phyloP scores from a whole-genome alignment of 1,284 basidiomycete species.

The Ustilago curta region DNA sequence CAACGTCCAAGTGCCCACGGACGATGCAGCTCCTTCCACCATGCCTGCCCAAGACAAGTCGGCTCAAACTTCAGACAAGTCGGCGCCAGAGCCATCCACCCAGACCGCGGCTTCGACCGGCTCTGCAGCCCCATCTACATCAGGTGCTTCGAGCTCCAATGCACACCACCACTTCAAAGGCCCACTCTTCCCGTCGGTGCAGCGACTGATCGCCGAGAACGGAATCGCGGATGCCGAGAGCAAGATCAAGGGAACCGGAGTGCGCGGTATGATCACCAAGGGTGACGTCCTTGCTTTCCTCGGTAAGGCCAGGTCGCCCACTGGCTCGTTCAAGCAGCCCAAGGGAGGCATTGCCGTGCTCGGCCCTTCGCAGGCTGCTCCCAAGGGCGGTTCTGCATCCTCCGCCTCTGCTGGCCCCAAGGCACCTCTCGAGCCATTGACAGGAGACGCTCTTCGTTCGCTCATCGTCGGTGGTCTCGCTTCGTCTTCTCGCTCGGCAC shows the following conservation, averaged over 20 bases:
- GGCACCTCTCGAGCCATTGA: slow-evolving; percentile 39
- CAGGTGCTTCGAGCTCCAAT: slow-evolving; percentile 35
- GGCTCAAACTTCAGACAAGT: slow-evolving; percentile 28
- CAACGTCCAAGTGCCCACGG: slow-evolving; percentile 60
- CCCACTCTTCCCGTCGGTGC: slow-evolving; percentile 69
- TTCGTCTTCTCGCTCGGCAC: slow-evolving; percentile 28
- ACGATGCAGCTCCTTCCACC: slow-evolving; percentile 30
- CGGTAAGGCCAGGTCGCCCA: slow-evolving; percentile 62
- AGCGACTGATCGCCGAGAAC: slow-evolving; percentile 65
- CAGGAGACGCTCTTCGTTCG: slow-evolving; percentile 44
- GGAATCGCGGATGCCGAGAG: slow-evolving; percentile 63
- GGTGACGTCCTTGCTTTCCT: slow-evolving; percentile 70
- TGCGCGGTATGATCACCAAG: slow-evolving; percentile 70
- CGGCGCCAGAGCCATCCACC: slow-evolving; percentile 24
- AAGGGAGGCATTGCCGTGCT: slow-evolving; percentile 56
- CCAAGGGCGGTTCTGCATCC: slow-evolving; percentile 35
- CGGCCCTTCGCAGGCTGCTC: slow-evolving; percentile 46
- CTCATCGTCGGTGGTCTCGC: slow-evolving; percentile 57
- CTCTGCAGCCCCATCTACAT: slow-evolving; percentile 29
- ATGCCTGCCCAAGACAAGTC: slow-evolving; percentile 20
- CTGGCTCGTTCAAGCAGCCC: slow-evolving; percentile 57
- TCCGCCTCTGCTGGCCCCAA: slow-evolving; percentile 16
- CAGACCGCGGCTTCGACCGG: slow-evolving; percentile 44
- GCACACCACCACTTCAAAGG: slow-evolving; percentile 40
- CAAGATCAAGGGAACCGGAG: slow-evolving; percentile 70